Percentiles rank a stretch among this genome's conserved stretches.
phyloP scores from a whole-genome alignment of 2,329 filamentous ascomycete species.

The Didymella pomorum region DNA sequence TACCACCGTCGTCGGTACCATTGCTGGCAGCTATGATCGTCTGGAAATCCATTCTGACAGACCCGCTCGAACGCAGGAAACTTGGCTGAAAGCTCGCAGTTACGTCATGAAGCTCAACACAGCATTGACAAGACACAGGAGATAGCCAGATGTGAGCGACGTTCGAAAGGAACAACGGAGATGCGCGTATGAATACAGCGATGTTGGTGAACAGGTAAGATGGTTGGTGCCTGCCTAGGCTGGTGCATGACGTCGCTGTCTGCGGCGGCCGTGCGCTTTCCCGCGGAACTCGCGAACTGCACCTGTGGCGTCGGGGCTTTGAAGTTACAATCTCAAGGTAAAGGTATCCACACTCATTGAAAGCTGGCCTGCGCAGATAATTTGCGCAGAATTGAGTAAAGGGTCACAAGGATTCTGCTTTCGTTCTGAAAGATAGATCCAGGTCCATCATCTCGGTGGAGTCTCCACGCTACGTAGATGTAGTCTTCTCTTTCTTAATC shows the following conservation, averaged over 20 bases:
- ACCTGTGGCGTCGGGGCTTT: too few relatives aligned
- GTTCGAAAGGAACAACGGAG: background rate
- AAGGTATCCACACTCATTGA: too few relatives aligned
- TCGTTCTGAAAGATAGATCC: too few relatives aligned
- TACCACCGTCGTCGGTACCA: slow-evolving; percentile 24
- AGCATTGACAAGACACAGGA: background rate
- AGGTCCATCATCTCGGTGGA: too few relatives aligned
- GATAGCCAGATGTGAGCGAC: background rate
- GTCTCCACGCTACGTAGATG: too few relatives aligned
- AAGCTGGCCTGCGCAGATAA: too few relatives aligned
- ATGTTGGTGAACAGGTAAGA: slow-evolving; percentile 6
- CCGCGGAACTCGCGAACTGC: too few relatives aligned
- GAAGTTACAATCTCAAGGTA: too few relatives aligned
- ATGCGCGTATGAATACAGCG: slow-evolving; percentile 7
- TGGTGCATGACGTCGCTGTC: slow-evolving; percentile 11
- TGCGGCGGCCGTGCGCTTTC: background rate
- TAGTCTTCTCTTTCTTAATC: too few relatives aligned
- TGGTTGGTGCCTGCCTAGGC: slow-evolving; percentile 13
- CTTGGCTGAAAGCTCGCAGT: background rate
- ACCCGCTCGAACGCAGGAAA: slow-evolving; percentile 7
- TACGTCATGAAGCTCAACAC: slow-evolving; percentile 11
- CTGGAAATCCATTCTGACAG: slow-evolving; percentile 28
- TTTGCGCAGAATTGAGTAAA: too few relatives aligned
- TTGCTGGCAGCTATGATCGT: slow-evolving; percentile 24
- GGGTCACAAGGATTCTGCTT: too few relatives aligned